Evolutionary conservation across 2,329 filamentous ascomycete species (phyloP), one percentile per base, ranked within the genome.

Genomic region (Thelonectria discophora): DNA sequence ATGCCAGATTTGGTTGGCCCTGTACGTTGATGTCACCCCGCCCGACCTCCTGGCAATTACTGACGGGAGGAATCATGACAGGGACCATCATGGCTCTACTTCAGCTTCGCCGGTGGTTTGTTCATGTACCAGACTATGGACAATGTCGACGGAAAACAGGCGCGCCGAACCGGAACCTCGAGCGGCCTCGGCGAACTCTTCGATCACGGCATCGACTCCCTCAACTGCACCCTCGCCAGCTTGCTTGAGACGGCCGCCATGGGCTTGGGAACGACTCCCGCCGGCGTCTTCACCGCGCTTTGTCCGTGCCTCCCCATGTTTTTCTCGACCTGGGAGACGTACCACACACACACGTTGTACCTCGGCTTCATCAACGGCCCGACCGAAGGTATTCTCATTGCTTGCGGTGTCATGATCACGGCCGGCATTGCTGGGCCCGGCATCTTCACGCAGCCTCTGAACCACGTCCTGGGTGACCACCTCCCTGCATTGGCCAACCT

Each of bases 41-140:
- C 34, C n/a, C n/a, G 10, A 15, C 34, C 5, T 18, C 18, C 13
- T 47, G 39, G 46, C 27, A 27, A 11, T 49, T 55, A 43, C 64
- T 70, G 37, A 71, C 60, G 50, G 15, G 37, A 49, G 27, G 40
- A 13, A 55, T 39, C 43, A 21, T 46, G 18, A 20, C 51, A 95
- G 89, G 92, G 89, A 18, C 93, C 94, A 9, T 85, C 90, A 72
- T 98, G 95, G 94, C 78, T 98, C 18, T 98, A 97, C 81, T 96
- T 92, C 76, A 97, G 93, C 79, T 98, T 98, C 77, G 94, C 94
- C 1, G 86, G 97, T 67, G 95, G 95, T 42, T 85, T 99, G 61
- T 99, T 97, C 90, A 95, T 97, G 92, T 97, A 98, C 79, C 96
- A 95, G 70, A 99, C 95, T 13, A 94, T 99, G 90, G 95, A 99